These are phyloP conservation scores for Leishmania braziliensis DNA, from an alignment of 208 protist species.

Conservation along the genomic window DNA sequence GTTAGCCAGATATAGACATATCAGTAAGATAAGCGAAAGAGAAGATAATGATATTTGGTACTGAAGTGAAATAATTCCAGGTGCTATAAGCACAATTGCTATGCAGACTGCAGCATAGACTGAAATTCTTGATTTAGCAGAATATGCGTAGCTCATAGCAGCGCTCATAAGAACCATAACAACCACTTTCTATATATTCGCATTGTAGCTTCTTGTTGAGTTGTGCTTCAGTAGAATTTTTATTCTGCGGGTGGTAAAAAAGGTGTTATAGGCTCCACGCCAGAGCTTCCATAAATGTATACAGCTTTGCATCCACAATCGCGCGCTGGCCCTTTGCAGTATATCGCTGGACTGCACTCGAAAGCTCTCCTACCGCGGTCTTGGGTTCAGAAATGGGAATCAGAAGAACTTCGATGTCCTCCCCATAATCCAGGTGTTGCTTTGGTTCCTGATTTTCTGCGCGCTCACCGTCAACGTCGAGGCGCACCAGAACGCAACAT, in stretches of 20 bases:
- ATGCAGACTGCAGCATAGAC: not conserved
- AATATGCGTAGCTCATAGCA: not conserved
- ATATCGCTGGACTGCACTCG: slow-evolving; percentile 34
- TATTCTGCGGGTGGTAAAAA: not conserved
- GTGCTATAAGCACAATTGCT: not conserved
- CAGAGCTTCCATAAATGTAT: slow-evolving; percentile 51
- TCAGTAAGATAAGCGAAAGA: slow-evolving; percentile 1
- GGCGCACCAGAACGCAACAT: slow-evolving; percentile 60
- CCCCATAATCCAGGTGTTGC: slow-evolving; percentile 64
- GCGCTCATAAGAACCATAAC: not conserved
- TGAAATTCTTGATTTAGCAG: not conserved
- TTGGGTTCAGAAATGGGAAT: slow-evolving; percentile 38
- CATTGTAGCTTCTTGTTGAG: not conserved
- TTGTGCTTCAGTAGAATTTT: not conserved
- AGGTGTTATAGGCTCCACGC: not conserved
- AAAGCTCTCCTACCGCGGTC: slow-evolving; percentile 28
- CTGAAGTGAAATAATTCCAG: not conserved
- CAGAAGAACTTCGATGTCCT: slow-evolving; percentile 83
- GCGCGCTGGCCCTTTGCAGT: slow-evolving; percentile 25
- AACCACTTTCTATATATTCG: not conserved
- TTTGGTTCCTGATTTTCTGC: slow-evolving; percentile 54
- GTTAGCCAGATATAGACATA: not conserved
- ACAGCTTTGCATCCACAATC: slow-evolving; percentile 73
- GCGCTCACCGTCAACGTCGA: slow-evolving; percentile 52
- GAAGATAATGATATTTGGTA: not conserved